Base-by-base conservation (phyloP, 768 basidiomycete species). In the Clathrus columnatus region DNA sequence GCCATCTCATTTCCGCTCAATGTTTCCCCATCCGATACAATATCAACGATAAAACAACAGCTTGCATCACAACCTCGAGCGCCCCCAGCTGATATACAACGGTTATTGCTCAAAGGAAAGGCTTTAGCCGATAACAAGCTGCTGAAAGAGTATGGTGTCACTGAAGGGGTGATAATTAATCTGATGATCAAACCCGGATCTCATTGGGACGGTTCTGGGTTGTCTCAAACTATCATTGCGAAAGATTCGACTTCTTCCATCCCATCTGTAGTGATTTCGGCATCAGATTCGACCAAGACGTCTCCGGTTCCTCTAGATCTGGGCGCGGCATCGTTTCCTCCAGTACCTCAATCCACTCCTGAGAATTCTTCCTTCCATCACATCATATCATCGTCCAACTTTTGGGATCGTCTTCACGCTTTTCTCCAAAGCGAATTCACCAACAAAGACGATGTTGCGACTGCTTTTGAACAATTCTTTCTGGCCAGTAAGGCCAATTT, bases 41-140 rank as follows among this genome's bases (percentile, higher is more conserved):
- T 99, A 69, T 70, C 79, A 42, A 67, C 81, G 45, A 81, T 97
- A 68, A 99, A 98, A 69, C 64, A 76, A 1, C 82, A 81, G 59
- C 82, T 98, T 56, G 79, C 85, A 14, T 65, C 80, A 1, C 73
- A 83, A 61, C 72, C 82, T 26, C 72, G 73, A 48, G 89, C 90
- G 0, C 93, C 93, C 0, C 80, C 86, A 7, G 79, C 83, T 45
- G 84, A 91, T 65, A 75, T 78, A 27, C 94, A 96, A 68, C 76
- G 96, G 2, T 79, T 97, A 16, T 74, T 99, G 10, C 75, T 96
- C 51, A 97, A 94, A 70, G 96, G 96, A 55, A 99, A 99, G 68
- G 92, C 87, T 0, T 79, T 98, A 60, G 83, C 82, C 16, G 95
- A 97, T 73, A 72, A 72, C 23, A 95, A 94, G 66, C 80, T 99